Percentiles rank a stretch among this genome's conserved stretches.
These are phyloP conservation scores for Phaeosphaeriaceae sp. DNA, from an alignment of 2,329 filamentous ascomycete genomes.

Conservation along the genomic window DNA sequence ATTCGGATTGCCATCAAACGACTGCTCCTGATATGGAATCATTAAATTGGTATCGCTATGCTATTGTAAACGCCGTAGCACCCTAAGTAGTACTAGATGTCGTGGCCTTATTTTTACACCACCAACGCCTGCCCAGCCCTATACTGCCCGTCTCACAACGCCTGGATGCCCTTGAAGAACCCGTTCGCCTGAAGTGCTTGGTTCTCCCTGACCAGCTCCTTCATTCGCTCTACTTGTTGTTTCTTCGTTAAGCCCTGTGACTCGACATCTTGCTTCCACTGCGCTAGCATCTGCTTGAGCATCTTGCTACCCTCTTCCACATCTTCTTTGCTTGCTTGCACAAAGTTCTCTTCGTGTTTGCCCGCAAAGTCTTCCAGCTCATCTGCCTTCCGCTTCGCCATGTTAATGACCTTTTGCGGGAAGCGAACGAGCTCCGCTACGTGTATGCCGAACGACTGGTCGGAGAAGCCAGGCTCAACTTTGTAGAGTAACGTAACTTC, in stretches of 20 bases:
- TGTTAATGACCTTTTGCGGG: conserved; percentile 94
- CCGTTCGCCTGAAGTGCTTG: conserved; percentile 67
- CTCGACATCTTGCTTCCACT: conserved; percentile 82
- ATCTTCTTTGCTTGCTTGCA: conserved; percentile 71
- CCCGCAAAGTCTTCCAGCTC: conserved; percentile 95
- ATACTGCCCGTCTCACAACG: conserved; percentile 40
- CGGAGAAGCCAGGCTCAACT: conserved; percentile 92
- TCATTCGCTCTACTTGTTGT: conserved; percentile 80
- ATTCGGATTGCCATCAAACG: neutral
- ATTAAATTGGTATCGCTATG: conserved; percentile 5
- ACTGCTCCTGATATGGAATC: neutral
- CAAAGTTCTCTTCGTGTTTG: conserved; percentile 67
- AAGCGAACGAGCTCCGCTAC: conserved; percentile 97
- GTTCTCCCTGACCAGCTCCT: conserved; percentile 78
- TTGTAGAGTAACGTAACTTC: conserved; percentile 97
- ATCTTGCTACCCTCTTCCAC: conserved; percentile 86
- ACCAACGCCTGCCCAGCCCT: neutral
- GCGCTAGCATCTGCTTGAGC: conserved; percentile 80
- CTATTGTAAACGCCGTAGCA: neutral
- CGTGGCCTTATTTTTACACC: neutral
- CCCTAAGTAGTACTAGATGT: neutral
- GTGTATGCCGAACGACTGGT: conserved; percentile 98
- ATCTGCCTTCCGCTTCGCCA: conserved; percentile 99
- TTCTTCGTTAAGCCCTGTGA: conserved; percentile 61
- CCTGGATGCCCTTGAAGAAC: conserved; percentile 70